These are phyloP conservation scores for Penicillium lagena DNA, from an alignment of 495 filamentous ascomycete genomes.

Conservation along the genomic window DNA sequence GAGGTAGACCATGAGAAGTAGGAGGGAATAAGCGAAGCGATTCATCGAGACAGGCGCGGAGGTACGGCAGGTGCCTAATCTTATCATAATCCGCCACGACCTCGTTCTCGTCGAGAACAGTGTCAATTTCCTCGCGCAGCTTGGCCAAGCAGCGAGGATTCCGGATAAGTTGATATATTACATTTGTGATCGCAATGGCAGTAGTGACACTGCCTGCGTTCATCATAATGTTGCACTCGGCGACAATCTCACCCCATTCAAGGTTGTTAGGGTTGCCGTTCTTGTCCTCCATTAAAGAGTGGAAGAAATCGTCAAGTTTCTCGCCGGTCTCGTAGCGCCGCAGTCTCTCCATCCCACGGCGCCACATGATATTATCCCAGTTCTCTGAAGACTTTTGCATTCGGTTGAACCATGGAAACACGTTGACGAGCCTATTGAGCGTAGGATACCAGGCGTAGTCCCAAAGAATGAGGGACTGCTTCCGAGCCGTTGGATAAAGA, in stretches of 20 bases:
- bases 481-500: slow-evolving; percentile 40
- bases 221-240: slow-evolving; percentile 36
- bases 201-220: slow-evolving; percentile 54
- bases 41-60: slow-evolving; percentile 43
- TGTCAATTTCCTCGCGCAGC: slow-evolving; percentile 53
- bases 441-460: slow-evolving; percentile 39
- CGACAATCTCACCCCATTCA: slow-evolving; percentile 25
- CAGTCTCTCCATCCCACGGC: slow-evolving; percentile 26
- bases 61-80: slow-evolving; percentile 34
- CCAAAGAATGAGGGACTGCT: slow-evolving; percentile 40
- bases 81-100: slow-evolving; percentile 38
- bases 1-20: slow-evolving; percentile 26
- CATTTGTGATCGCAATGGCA: slow-evolving; percentile 42
- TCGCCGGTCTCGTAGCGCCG: slow-evolving; percentile 43
- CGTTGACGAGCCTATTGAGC: slow-evolving; percentile 22
- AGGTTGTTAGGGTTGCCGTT: slow-evolving; percentile 32
- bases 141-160: slow-evolving; percentile 43
- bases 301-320: slow-evolving; percentile 52
- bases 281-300: slow-evolving; percentile 49
- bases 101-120: slow-evolving; percentile 29
- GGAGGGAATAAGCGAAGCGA: slow-evolving; percentile 38
- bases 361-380: slow-evolving; percentile 39
- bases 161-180: slow-evolving; percentile 50
- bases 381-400: slow-evolving; percentile 17
- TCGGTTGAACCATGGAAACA: slow-evolving; percentile 24